These are phyloP conservation scores for Aspergillus affinis DNA, from an alignment of 495 filamentous ascomycete species.

Conservation along the genomic window DNA sequence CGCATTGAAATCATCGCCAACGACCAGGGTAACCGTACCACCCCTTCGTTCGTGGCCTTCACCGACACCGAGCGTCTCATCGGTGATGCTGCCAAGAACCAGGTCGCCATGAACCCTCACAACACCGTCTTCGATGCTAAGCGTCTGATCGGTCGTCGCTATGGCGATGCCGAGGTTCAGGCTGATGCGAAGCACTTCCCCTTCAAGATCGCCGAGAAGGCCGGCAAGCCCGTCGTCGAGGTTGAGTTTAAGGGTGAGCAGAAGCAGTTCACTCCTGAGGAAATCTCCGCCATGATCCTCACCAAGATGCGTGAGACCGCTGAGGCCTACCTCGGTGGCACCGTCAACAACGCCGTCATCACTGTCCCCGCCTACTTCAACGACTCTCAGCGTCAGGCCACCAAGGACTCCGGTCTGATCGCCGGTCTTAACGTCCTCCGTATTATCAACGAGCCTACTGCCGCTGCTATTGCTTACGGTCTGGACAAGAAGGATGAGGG, in stretches of 20 bases:
- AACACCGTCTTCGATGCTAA: slow-evolving; percentile 99
- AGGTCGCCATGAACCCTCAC: slow-evolving; percentile 96
- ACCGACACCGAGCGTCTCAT: slow-evolving; percentile 97
- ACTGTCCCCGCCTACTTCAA: slow-evolving; percentile 99
- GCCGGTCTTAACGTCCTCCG: slow-evolving; percentile 96
- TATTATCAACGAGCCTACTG: slow-evolving; percentile 99
- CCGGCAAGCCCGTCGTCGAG: slow-evolving; percentile 86
- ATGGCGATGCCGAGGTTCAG: slow-evolving; percentile 93
- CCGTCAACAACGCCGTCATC: slow-evolving; percentile 96
- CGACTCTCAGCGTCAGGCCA: slow-evolving; percentile 98
- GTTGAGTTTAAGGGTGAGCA: slow-evolving; percentile 93
- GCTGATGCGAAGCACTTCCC: slow-evolving; percentile 98
- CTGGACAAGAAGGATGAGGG: slow-evolving; percentile 95
- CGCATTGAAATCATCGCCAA: slow-evolving; percentile 87
- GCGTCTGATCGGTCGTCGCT: slow-evolving; percentile 94
- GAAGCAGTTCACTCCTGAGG: slow-evolving; percentile 96
- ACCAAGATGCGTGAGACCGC: slow-evolving; percentile 98
- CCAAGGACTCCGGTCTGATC: slow-evolving; percentile 98
- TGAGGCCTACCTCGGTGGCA: slow-evolving; percentile 93
- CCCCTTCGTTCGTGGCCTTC: slow-evolving; percentile 97
- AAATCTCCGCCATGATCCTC: slow-evolving; percentile 95
- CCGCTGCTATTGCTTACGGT: slow-evolving; percentile 90
- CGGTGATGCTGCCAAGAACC: slow-evolving; percentile 99
- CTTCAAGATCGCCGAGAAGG: slow-evolving; percentile 93
- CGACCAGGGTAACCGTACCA: slow-evolving; percentile 99